These are phyloP conservation scores for Trametes versicolor DNA, from an alignment of 1,284 basidiomycete species.

Conservation along the genomic window DNA sequence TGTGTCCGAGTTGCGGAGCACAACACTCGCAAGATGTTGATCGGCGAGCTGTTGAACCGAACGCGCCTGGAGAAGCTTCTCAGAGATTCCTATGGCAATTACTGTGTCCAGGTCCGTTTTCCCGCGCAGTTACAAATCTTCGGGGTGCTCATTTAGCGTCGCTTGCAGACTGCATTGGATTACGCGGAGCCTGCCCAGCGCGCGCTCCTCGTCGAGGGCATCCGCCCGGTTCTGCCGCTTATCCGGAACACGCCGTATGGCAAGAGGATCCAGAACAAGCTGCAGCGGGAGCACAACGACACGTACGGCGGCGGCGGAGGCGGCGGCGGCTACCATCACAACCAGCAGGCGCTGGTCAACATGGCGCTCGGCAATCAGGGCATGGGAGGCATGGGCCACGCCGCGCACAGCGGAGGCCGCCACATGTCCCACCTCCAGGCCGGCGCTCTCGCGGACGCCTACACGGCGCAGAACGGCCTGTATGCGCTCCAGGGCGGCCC, in stretches of 20 bases:
- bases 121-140: slow-evolving; percentile 21
- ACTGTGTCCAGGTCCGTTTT: slow-evolving; percentile 82
- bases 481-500: slow-evolving; percentile 61
- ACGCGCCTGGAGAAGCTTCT: slow-evolving; percentile 95
- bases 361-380: slow-evolving; percentile 66
- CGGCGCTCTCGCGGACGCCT: slow-evolving; percentile 73
- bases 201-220: slow-evolving; percentile 89
- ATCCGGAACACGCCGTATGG: slow-evolving; percentile 98
- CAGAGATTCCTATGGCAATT: slow-evolving; percentile 95
- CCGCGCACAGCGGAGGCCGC: slow-evolving; percentile 53
- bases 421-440: slow-evolving; percentile 63
- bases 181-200: slow-evolving; percentile 94
- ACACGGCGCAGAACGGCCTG: slow-evolving; percentile 67
- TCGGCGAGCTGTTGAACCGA: slow-evolving; percentile 96
- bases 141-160: slow-evolving; percentile 23
- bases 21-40: slow-evolving; percentile 92
- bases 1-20: slow-evolving; percentile 98
- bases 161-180: slow-evolving; percentile 86
- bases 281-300: slow-evolving; percentile 91
- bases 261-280: slow-evolving; percentile 97
- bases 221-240: slow-evolving; percentile 94
- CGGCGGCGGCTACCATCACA: slow-evolving; percentile 55
- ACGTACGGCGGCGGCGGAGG: slow-evolving; percentile 54
- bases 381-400: slow-evolving; percentile 50
- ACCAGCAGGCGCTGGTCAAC: slow-evolving; percentile 69